These are phyloP conservation scores for Glaciozyma martinii DNA, from an alignment of 768 basidiomycete genomes.

Conservation along the genomic window DNA sequence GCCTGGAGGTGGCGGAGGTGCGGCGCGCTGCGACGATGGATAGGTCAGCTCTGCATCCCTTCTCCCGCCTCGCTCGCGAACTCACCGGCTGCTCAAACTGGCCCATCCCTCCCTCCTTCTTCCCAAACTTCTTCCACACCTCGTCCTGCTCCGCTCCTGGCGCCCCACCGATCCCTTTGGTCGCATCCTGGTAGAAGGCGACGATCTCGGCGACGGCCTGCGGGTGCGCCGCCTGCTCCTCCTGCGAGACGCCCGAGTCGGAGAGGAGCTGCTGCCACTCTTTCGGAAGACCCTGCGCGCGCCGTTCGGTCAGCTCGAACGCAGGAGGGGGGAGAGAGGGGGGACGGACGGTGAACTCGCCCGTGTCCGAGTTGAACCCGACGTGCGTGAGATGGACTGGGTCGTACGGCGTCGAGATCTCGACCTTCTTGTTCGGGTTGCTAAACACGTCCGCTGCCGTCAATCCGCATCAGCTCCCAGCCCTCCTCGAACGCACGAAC, in stretches of 20 bases:
- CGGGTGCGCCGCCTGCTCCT: constrained; percentile 94
- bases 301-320: no score
- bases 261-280: constrained; percentile 93
- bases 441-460: constrained; percentile 31
- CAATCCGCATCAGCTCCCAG: background rate
- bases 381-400: constrained; percentile 99
- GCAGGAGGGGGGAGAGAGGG: background rate
- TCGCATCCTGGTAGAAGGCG: constrained; percentile 74
- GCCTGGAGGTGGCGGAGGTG: constrained; percentile 27
- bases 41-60: background rate
- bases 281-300: constrained; percentile 67
- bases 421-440: constrained; percentile 41
- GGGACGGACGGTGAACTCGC: constrained; percentile 67
- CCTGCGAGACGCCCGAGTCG: constrained; percentile 87
- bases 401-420: constrained; percentile 97
- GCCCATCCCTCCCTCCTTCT: background rate
- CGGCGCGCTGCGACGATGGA: constrained; percentile 17
- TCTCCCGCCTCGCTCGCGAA: background rate
- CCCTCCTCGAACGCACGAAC: background rate
- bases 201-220: constrained; percentile 98
- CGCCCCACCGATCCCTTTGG: constrained; percentile 47
- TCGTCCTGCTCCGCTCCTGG: constrained; percentile 43
- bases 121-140: constrained; percentile 63
- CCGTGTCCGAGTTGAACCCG: constrained; percentile 96
- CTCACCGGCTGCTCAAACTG: constrained; percentile 28